phyloP scores from a whole-genome alignment of 1,284 basidiomycete genomes.

The Heterobasidion annosum region DNA sequence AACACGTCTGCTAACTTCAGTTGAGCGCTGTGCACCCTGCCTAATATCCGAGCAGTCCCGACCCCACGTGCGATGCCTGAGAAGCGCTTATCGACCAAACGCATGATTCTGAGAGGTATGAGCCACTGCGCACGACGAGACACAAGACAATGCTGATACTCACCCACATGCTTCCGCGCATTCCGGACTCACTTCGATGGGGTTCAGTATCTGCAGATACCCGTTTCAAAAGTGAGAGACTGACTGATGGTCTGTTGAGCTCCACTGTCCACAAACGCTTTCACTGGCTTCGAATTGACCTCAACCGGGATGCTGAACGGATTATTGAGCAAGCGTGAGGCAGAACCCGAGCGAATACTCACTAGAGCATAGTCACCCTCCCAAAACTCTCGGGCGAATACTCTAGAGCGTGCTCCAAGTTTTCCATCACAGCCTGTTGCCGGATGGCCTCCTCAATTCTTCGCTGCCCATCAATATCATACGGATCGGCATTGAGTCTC shows the following conservation, averaged over 20 bases:
- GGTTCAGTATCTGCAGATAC: conserved; percentile 5
- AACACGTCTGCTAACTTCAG: conserved; percentile 79
- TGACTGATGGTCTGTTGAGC: conserved; percentile 94
- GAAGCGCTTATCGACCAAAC: conserved; percentile 84
- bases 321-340: not conserved
- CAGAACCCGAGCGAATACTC: conserved; percentile 19
- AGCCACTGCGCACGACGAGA: not conserved
- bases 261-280: conserved; percentile 97
- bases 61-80: conserved; percentile 92
- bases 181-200: conserved; percentile 76
- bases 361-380: conserved; percentile 95
- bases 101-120: conserved; percentile 64
- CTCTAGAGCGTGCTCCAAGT: conserved; percentile 87
- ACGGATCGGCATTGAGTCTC: conserved; percentile 78
- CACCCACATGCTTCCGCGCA: conserved; percentile 91
- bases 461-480: conserved; percentile 84
- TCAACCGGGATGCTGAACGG: conserved; percentile 67
- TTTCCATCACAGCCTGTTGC: conserved; percentile 86
- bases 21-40: conserved; percentile 90
- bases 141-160: conserved; percentile 16
- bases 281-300: conserved; percentile 85
- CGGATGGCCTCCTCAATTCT: conserved; percentile 93
- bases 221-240: conserved; percentile 18
- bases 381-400: conserved; percentile 93
- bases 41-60: conserved; percentile 91